These are phyloP conservation scores for Neoscytalidium dimidiatum DNA, from an alignment of 2,329 filamentous ascomycete genomes.

Conservation along the genomic window DNA sequence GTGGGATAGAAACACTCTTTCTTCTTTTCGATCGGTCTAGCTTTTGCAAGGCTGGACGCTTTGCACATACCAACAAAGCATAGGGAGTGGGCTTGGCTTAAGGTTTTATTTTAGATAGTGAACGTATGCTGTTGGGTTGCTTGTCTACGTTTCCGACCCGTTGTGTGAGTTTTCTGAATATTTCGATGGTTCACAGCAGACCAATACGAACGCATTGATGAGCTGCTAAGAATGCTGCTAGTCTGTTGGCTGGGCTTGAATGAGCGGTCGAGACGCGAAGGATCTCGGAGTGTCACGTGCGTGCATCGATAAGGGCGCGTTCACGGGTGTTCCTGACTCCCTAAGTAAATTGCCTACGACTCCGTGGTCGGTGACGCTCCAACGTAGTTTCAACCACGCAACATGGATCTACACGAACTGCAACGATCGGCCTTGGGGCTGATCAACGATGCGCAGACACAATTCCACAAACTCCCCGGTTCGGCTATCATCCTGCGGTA, in stretches of 20 bases:
- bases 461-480: conserved; percentile 89
- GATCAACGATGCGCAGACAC: conserved; percentile 57
- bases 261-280: neutral
- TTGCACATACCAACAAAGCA: conserved; percentile 22
- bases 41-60: conserved; percentile 16
- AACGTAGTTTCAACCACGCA: conserved; percentile 23
- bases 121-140: conserved; percentile 17
- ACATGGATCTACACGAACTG: conserved; percentile 60
- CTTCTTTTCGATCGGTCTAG: conserved; percentile 4
- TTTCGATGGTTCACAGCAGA: too few relatives aligned
- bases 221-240: neutral
- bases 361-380: neutral
- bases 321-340: conserved; percentile 4
- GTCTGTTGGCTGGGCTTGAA: neutral
- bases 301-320: conserved; percentile 3
- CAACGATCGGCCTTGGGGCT: conserved; percentile 56
- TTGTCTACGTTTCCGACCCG: neutral
- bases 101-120: conserved; percentile 19
- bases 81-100: conserved; percentile 19
- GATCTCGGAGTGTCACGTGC: conserved; percentile 2
- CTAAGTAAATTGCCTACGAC: neutral
- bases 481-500: conserved; percentile 94
- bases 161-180: too few relatives aligned
- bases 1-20: conserved; percentile 18
- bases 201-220: too few relatives aligned